Evolutionary conservation across 1,284 basidiomycete genomes (phyloP), one percentile per base, ranked within the genome.

Genomic region (Fomitopsis pinicola): DNA sequence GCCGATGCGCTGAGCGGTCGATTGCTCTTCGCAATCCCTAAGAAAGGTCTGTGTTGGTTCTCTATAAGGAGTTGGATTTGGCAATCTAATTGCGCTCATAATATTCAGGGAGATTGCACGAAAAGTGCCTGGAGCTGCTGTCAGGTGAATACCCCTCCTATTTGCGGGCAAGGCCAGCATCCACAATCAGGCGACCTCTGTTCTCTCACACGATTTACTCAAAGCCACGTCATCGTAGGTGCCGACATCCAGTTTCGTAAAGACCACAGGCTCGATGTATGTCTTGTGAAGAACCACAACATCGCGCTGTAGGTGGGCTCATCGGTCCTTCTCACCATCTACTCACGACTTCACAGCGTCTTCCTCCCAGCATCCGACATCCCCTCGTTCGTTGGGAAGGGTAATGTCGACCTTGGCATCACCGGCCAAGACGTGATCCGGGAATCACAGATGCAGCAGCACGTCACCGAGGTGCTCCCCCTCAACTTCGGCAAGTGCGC

Each of bases 311-410:
- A 68, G 68, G 85, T 76, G 2, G 8, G 5, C 30, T 42, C 35
- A 14, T 44, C 42, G 22, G 40, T n/a, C 30, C 26, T 26, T 26
- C 8, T 3, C 30, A 26, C 30, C 17, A 48, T 9, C 22, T 61
- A 55, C 66, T 36, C 56, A 40, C 59, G 67, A 60, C 22, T 40
- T 38, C 8, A 73, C 5, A 97, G 95, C 22, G 92, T 99, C 36
- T 99, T 99, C 77, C 89, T 99, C 19, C 97, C 97, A 26, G 97
- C 97, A 1, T 84, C 93, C 8, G 97, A 99, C 72, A 99, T 99
- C 66, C 97, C 97, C 12, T 97, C 95, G 40, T 99, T 98, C 76
- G 97, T 99, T 42, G 97, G 95, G 35, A 95, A 98, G 75, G 97
- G 97, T 59, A 94, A 97, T 71, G 92, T 99, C 69, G 92, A 97